These are phyloP conservation scores for Takakia lepidozioides DNA, from an alignment of 225 moss, liverwort and hornwort species.

Conservation along the genomic window DNA sequence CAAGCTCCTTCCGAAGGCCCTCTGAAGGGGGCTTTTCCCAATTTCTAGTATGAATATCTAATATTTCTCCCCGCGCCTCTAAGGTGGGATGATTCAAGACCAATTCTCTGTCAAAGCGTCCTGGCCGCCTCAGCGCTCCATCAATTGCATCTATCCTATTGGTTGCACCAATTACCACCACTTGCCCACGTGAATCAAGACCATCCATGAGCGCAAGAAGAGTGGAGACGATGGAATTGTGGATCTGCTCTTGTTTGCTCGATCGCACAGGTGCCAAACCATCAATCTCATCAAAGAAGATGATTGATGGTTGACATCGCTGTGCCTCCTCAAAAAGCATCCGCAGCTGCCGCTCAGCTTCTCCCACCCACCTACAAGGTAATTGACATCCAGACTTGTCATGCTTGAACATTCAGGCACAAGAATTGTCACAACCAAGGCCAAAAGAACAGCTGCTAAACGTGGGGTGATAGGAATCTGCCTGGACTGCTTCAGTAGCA, in stretches of 20 bases:
- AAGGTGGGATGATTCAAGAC: constrained; percentile 62
- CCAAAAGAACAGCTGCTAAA: too few relatives aligned
- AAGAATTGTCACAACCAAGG: too few relatives aligned
- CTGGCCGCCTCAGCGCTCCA: constrained; percentile 62
- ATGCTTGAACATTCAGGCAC: too few relatives aligned
- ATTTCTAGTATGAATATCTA: constrained; percentile 71
- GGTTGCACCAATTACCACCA: constrained; percentile 73
- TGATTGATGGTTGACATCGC: constrained; percentile 79
- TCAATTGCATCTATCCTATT: constrained; percentile 73
- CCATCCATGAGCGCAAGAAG: constrained; percentile 78
- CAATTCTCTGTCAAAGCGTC: constrained; percentile 70
- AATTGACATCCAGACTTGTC: too few relatives aligned
- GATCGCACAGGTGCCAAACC: constrained; percentile 81
- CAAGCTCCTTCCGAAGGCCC: constrained; percentile 60
- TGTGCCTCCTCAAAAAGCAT: constrained; percentile 79
- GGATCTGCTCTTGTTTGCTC: constrained; percentile 80
- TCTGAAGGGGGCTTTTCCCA: constrained; percentile 73
- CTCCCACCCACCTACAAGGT: constrained; percentile 83
- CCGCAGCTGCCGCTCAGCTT: constrained; percentile 74
- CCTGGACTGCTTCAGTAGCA: too few relatives aligned
- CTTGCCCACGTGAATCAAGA: constrained; percentile 78
- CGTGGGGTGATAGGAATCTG: too few relatives aligned
- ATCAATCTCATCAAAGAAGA: constrained; percentile 82
- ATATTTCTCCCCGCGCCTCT: constrained; percentile 69
- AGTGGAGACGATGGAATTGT: constrained; percentile 76